These are phyloP conservation scores for Jimgerdemannia flammicorona DNA, from an alignment of 192 early-diverging fungal species.

Conservation along the genomic window DNA sequence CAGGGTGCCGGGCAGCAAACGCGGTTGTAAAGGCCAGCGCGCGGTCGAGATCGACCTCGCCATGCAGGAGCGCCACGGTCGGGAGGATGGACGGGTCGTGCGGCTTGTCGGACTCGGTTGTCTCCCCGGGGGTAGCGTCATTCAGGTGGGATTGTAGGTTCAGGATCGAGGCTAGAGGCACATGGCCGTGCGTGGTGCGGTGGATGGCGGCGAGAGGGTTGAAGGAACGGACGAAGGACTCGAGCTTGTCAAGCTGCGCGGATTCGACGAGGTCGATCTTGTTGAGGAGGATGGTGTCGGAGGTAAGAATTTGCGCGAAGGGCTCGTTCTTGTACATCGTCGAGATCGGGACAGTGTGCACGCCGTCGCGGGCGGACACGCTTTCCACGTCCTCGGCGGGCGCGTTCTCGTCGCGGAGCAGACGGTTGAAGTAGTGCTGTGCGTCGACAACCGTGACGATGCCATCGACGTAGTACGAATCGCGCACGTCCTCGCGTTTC, in stretches of 20 bases:
- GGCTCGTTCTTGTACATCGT: slow-evolving; percentile 11
- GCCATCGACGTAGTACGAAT: slow-evolving; percentile 11
- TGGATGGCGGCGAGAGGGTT: slow-evolving; percentile 5
- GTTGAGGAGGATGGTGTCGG: slow-evolving; percentile 13
- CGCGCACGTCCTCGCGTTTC: slow-evolving; percentile 5
- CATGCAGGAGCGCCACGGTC: slow-evolving; percentile 3
- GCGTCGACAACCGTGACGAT: slow-evolving; percentile 14
- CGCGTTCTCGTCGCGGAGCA: not conserved
- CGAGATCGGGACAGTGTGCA: not conserved
- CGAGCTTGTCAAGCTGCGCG: not conserved
- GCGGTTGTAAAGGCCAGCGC: not conserved
- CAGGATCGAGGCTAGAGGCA: not conserved
- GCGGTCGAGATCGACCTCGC: slow-evolving; percentile 6
- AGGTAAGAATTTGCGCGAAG: slow-evolving; percentile 7
- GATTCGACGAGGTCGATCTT: slow-evolving; percentile 9
- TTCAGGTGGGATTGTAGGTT: not conserved
- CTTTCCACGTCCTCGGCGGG: not conserved
- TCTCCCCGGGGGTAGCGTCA: not conserved
- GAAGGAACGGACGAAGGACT: slow-evolving; percentile 4
- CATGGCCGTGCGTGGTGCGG: slow-evolving; percentile 3
- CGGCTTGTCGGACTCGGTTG: slow-evolving; percentile 6
- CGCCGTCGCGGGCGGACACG: not conserved
- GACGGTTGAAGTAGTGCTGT: not conserved
- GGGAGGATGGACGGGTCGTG: slow-evolving; percentile 12
- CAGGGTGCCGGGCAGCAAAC: not conserved